Evolutionary conservation across 2,329 filamentous ascomycete species (phyloP).

Genomic region (Ophiosphaerella herpotricha): DNA sequence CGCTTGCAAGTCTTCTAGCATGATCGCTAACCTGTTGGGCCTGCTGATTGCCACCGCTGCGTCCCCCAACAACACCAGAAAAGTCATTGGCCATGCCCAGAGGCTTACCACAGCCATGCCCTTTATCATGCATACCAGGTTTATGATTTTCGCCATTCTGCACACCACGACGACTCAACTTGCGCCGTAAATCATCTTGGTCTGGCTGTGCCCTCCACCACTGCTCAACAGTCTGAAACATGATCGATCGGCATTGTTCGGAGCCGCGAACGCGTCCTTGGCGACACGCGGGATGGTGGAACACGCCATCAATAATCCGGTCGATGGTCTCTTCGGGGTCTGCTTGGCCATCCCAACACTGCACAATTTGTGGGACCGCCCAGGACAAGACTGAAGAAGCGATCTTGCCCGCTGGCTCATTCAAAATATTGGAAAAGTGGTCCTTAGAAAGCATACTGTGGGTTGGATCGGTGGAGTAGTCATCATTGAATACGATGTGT

Average conservation of each 20-base stretch:
- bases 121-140: constrained; percentile 79
- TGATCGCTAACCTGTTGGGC: constrained; percentile 40
- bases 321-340: constrained; percentile 73
- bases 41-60: constrained; percentile 48
- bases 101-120: constrained; percentile 82
- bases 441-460: constrained; percentile 97
- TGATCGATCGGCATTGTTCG: constrained; percentile 70
- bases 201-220: constrained; percentile 75
- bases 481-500: constrained; percentile 82
- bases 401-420: constrained; percentile 83
- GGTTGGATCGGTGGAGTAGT: constrained; percentile 77
- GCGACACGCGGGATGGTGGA: constrained; percentile 86
- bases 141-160: constrained; percentile 81
- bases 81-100: constrained; percentile 73
- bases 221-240: constrained; percentile 78
- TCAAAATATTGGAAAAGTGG: constrained; percentile 87
- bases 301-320: constrained; percentile 78
- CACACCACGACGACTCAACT: constrained; percentile 80
- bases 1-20: constrained; percentile 59
- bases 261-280: constrained; percentile 67
- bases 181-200: constrained; percentile 69
- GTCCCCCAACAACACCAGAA: constrained; percentile 35
- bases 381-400: constrained; percentile 79
- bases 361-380: constrained; percentile 87
- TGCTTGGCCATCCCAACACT: constrained; percentile 81